These are phyloP conservation scores for Arthrobotrys sphaeroides DNA, from an alignment of 2,329 filamentous ascomycete species.

Conservation along the genomic window DNA sequence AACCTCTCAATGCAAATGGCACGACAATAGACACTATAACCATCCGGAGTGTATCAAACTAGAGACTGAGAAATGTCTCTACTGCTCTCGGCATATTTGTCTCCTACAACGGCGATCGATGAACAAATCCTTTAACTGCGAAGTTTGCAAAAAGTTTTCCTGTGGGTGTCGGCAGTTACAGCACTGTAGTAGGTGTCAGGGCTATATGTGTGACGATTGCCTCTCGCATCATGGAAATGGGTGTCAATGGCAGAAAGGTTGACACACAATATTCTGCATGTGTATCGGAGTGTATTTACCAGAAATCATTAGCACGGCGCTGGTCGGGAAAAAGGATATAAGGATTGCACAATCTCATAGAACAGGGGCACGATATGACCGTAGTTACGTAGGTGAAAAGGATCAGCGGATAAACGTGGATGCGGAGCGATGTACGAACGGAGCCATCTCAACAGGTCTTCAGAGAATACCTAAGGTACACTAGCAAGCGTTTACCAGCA, in stretches of 20 bases:
- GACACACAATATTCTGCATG: neutral
- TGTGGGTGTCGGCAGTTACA: slow-evolving; percentile 37
- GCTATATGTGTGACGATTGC: slow-evolving; percentile 45
- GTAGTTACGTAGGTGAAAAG: neutral
- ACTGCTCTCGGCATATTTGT: slow-evolving; percentile 34
- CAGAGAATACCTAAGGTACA: too few relatives aligned
- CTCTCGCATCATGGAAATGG: slow-evolving; percentile 29
- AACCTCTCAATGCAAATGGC: slow-evolving; percentile 45
- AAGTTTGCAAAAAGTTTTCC: slow-evolving; percentile 41
- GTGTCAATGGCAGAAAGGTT: slow-evolving; percentile 46
- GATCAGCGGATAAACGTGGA: too few relatives aligned
- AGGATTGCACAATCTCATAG: neutral
- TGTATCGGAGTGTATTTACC: neutral
- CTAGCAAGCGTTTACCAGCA: too few relatives aligned
- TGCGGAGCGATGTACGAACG: too few relatives aligned
- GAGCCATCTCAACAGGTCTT: too few relatives aligned
- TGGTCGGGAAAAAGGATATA: neutral
- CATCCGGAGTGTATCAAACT: slow-evolving; percentile 27
- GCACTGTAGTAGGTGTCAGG: slow-evolving; percentile 33
- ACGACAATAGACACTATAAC: slow-evolving; percentile 44
- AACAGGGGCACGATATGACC: neutral
- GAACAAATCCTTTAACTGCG: slow-evolving; percentile 37
- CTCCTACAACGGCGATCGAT: slow-evolving; percentile 23
- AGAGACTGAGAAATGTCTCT: slow-evolving; percentile 29
- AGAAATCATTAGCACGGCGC: slow-evolving; percentile 13